Conservation (phyloP, 805 yeast species). For the Vanderwaltozyma polyspora region DNA sequence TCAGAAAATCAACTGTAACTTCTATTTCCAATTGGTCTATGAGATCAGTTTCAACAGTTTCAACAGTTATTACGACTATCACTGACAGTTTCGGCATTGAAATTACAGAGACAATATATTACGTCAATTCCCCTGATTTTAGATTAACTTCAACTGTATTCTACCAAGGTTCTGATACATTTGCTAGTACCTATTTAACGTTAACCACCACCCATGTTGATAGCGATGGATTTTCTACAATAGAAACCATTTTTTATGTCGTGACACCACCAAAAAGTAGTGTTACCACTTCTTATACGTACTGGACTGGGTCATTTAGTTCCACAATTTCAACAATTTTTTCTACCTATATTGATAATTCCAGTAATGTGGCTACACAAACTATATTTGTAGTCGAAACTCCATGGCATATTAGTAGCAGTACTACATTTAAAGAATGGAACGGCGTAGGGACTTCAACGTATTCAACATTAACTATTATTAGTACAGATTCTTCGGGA, state of each 20-base stretch:
- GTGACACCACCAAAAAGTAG: background rate
- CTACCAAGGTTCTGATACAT: background rate
- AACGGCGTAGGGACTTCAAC: background rate
- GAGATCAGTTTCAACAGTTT: slow-evolving; percentile 1
- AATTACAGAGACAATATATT: background rate
- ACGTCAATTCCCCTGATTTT: background rate
- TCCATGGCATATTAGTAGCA: background rate
- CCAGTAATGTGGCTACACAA: background rate
- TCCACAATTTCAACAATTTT: background rate
- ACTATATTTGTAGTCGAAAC: background rate
- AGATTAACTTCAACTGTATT: background rate
- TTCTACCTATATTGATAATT: background rate
- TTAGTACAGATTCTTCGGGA: background rate
- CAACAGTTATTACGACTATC: background rate
- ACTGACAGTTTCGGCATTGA: background rate
- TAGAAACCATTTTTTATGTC: background rate
- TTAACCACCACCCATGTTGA: background rate
- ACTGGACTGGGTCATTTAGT: background rate
- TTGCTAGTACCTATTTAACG: background rate
- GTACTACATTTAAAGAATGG: too few relatives aligned
- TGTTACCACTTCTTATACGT: background rate
- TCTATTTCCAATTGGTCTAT: background rate
- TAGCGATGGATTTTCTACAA: background rate
- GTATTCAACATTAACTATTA: background rate
- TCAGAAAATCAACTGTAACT: background rate